phyloP scores from a whole-genome alignment of 805 yeast genomes.

The Barnettozyma sp. region DNA sequence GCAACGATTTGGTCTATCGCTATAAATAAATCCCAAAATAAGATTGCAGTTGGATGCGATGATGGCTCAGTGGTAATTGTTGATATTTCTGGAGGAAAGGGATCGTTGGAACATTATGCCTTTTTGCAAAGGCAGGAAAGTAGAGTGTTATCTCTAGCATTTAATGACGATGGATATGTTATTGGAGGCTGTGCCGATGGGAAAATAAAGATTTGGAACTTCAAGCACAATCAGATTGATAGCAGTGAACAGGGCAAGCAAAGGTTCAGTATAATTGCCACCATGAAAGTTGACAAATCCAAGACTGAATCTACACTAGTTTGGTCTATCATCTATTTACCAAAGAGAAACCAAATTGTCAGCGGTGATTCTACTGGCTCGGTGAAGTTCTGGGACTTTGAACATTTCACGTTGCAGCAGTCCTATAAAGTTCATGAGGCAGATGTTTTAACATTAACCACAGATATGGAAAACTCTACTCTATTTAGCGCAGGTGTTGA shows the following conservation, averaged over 20 bases:
- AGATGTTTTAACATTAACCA: slow-evolving; percentile 71
- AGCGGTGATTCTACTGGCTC: slow-evolving; percentile 96
- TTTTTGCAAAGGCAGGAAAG: slow-evolving; percentile 80
- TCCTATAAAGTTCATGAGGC: slow-evolving; percentile 83
- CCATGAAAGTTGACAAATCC: slow-evolving; percentile 89
- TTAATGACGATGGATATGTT: slow-evolving; percentile 59
- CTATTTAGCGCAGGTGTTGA: slow-evolving; percentile 92
- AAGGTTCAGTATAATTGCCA: slow-evolving; percentile 65
- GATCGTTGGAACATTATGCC: slow-evolving; percentile 65
- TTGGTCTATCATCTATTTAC: slow-evolving; percentile 73
- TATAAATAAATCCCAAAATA: slow-evolving; percentile 50
- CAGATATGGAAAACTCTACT: slow-evolving; percentile 51
- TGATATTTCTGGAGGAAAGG: slow-evolving; percentile 83
- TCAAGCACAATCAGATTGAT: slow-evolving; percentile 29
- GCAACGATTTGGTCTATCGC: slow-evolving; percentile 91
- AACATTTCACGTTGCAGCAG: slow-evolving; percentile 69
- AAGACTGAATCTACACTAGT: slow-evolving; percentile 82
- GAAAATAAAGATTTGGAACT: slow-evolving; percentile 75
- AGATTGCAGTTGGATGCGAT: slow-evolving; percentile 88
- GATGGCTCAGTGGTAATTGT: slow-evolving; percentile 84
- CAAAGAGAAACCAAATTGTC: slow-evolving; percentile 65
- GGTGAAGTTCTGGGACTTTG: slow-evolving; percentile 87
- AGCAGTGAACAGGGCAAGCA: slow-evolving; percentile 18
- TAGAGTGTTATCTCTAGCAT: slow-evolving; percentile 70
- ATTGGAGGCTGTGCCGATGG: slow-evolving; percentile 98